A percentile compares a stretch with the other conserved stretches of the same genome.
phyloP scores from a whole-genome alignment of 768 basidiomycete species.

The Brasilioporus rufonigricans region DNA sequence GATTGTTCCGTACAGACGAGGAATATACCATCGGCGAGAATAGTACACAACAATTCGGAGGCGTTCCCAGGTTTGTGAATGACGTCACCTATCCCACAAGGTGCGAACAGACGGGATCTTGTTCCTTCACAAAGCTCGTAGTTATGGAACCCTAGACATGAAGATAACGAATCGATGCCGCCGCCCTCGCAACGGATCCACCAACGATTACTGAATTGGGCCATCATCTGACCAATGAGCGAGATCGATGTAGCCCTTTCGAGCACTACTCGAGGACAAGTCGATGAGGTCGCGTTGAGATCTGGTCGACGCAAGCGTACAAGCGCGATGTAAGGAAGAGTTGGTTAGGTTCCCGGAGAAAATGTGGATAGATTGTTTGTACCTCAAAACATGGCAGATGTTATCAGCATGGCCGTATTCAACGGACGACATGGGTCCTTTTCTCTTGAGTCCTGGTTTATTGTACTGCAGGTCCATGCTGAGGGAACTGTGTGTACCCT shows the following conservation, averaged over 20 bases:
- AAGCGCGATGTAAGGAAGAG: constrained; percentile 87
- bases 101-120: constrained; percentile 40
- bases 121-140: constrained; percentile 45
- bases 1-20: constrained; percentile 24
- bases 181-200: constrained; percentile 88
- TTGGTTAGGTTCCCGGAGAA: constrained; percentile 70
- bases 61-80: no score
- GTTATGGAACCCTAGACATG: constrained; percentile 42
- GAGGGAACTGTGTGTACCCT: constrained; percentile 80
- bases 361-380: constrained; percentile 83
- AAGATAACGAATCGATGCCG: constrained; percentile 43
- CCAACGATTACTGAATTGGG: constrained; percentile 76
- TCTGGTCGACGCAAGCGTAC: constrained; percentile 89
- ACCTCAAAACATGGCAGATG: constrained; percentile 88
- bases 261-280: constrained; percentile 80
- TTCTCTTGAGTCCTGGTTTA: no score
- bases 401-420: constrained; percentile 88
- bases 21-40: constrained; percentile 37
- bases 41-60: constrained; percentile 35
- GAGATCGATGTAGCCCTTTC: constrained; percentile 78
- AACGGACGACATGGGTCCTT: constrained; percentile 86
- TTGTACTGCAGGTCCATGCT: constrained; percentile 93
- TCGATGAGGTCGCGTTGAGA: constrained; percentile 87
- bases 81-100: constrained; percentile 39
- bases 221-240: constrained; percentile 80